Conservation (phyloP, 495 filamentous ascomycete species). For the Penicillium taxi region DNA sequence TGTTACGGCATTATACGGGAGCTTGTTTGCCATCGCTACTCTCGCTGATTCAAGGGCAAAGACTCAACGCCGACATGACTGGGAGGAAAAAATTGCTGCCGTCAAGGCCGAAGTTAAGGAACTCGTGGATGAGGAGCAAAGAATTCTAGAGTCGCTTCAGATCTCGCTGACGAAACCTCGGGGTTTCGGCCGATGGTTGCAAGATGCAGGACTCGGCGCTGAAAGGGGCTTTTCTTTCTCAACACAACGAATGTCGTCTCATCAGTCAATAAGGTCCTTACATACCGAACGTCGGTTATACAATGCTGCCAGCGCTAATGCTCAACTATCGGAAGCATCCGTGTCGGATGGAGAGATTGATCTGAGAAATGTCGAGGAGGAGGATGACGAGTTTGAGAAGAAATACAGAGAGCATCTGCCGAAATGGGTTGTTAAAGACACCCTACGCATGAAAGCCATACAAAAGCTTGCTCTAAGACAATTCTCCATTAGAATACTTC, state of each 20-base stretch:
- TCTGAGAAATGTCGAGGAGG: slow-evolving; percentile 1
- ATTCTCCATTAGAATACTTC: slow-evolving; percentile 34
- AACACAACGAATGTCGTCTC: slow-evolving; percentile 5
- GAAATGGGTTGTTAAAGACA: slow-evolving; percentile 23
- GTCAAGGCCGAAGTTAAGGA: slow-evolving; percentile 39
- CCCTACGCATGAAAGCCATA: slow-evolving; percentile 32
- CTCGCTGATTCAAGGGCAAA: slow-evolving; percentile 58
- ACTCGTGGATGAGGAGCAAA: slow-evolving; percentile 36
- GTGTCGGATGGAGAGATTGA: slow-evolving; percentile 4
- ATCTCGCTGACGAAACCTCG: slow-evolving; percentile 18
- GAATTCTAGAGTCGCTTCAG: slow-evolving; percentile 24
- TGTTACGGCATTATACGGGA: slow-evolving; percentile 63
- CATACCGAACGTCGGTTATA: slow-evolving; percentile 13
- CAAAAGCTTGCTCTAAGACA: slow-evolving; percentile 37
- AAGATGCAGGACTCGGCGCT: slow-evolving; percentile 20
- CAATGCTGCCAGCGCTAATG: slow-evolving; percentile 1
- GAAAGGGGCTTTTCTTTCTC: slow-evolving; percentile 4
- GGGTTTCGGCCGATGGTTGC: slow-evolving; percentile 13
- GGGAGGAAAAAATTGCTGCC: slow-evolving; percentile 50
- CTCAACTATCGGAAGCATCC: not conserved
- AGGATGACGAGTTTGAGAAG: slow-evolving; percentile 7
- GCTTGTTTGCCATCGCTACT: slow-evolving; percentile 65
- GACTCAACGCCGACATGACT: slow-evolving; percentile 50
- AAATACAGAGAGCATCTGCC: slow-evolving; percentile 9
- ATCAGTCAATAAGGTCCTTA: slow-evolving; percentile 15